phyloP scores from a whole-genome alignment of 768 basidiomycete species.

The Leucocoprinus sp. region DNA sequence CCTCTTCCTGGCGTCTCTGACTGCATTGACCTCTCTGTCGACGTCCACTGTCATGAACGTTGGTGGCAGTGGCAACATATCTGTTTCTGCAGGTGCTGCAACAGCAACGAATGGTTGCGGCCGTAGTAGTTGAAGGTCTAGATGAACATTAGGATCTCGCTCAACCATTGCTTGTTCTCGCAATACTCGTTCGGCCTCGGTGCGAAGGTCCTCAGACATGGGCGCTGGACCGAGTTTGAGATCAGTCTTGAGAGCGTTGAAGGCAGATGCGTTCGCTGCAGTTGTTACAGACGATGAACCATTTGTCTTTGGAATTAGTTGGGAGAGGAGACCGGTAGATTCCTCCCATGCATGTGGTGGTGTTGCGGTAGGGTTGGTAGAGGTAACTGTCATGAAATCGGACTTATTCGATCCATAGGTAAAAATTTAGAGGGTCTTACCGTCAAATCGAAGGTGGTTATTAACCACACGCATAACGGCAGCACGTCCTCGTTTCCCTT shows the following conservation, averaged over 20 bases:
- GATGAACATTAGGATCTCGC: constrained; percentile 57
- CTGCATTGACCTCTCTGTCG: constrained; percentile 81
- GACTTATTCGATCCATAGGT: not conserved
- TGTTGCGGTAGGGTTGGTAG: constrained; percentile 57
- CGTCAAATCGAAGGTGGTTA: constrained; percentile 85
- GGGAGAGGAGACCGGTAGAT: constrained; percentile 74
- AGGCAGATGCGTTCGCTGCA: constrained; percentile 45
- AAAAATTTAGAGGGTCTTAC: constrained; percentile 33
- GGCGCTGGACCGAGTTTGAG: constrained; percentile 84
- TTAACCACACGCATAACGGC: constrained; percentile 92
- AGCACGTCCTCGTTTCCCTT: constrained; percentile 78
- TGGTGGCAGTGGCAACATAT: constrained; percentile 74
- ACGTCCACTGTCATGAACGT: constrained; percentile 83
- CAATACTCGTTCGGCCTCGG: constrained; percentile 72
- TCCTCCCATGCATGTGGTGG: constrained; percentile 73
- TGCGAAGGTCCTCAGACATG: constrained; percentile 67
- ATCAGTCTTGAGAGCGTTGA: constrained; percentile 67
- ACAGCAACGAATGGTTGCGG: constrained; percentile 46
- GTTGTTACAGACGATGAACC: constrained; percentile 23
- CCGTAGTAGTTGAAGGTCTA: constrained; percentile 50
- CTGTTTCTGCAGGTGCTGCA: constrained; percentile 55
- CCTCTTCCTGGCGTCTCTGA: constrained; percentile 85
- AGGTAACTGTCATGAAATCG: constrained; percentile 44
- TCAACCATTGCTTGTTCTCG: constrained; percentile 77
- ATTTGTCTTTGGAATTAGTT: constrained; percentile 59